A percentile compares a stretch with the other conserved stretches of the same genome.
These are phyloP conservation scores for Dothidotthia symphoricarpi DNA, from an alignment of 2,329 filamentous ascomycete species.

Conservation along the genomic window DNA sequence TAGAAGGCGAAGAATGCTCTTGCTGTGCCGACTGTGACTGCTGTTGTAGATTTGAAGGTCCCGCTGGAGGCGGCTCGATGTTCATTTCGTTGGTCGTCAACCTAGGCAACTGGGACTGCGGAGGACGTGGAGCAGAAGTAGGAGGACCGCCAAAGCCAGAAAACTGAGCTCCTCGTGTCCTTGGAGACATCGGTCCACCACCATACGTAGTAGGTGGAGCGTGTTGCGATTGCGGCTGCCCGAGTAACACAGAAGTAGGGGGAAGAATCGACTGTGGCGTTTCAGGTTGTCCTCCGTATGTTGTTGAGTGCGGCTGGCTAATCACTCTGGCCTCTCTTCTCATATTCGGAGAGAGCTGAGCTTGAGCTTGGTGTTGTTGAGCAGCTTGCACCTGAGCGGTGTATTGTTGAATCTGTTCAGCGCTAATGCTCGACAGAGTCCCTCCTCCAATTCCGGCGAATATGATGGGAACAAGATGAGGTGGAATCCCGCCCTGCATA, in stretches of 20 bases:
- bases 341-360: slow-evolving; percentile 43
- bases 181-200: slow-evolving; percentile 35
- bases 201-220: slow-evolving; percentile 37
- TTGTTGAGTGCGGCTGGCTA: slow-evolving; percentile 36
- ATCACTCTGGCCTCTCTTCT: slow-evolving; percentile 46
- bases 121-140: slow-evolving; percentile 46
- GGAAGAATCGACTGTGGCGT: slow-evolving; percentile 34
- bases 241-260: slow-evolving; percentile 37
- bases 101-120: slow-evolving; percentile 50
- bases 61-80: slow-evolving; percentile 48
- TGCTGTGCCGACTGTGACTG: slow-evolving; percentile 55
- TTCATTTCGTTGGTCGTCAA: slow-evolving; percentile 55
- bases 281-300: slow-evolving; percentile 33
- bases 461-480: slow-evolving; percentile 54
- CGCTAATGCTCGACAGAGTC: slow-evolving; percentile 48
- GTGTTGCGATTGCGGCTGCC: slow-evolving; percentile 43
- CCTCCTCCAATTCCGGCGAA: slow-evolving; percentile 54
- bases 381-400: slow-evolving; percentile 46
- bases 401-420: slow-evolving; percentile 54
- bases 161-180: slow-evolving; percentile 32
- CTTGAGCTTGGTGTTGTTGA: slow-evolving; percentile 46
- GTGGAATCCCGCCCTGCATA: slow-evolving; percentile 52
- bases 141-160: slow-evolving; percentile 33
- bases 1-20: slow-evolving; percentile 66
- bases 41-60: slow-evolving; percentile 43